A percentile compares a stretch with the other conserved stretches of the same genome.
Evolutionary conservation across 1,139 yeast genomes (phyloP).

Genomic region (Yamadazyma epiphylla): DNA sequence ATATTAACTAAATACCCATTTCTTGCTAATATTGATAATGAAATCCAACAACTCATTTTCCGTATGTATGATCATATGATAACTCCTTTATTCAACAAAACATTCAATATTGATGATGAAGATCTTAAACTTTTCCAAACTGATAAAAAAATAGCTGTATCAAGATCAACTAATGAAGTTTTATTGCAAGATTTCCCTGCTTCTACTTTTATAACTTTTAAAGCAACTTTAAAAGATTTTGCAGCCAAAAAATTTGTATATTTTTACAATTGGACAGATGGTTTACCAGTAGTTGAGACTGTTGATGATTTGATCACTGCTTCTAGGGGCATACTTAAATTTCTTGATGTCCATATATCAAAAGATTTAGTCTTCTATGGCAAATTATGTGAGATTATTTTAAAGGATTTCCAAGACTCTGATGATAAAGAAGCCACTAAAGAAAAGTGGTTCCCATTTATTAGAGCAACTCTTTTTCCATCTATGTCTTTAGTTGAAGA

Average conservation of each 20-base stretch:
- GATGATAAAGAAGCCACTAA: slow-evolving; percentile 18
- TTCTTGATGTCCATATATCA: slow-evolving; percentile 58
- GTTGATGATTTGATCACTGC: slow-evolving; percentile 43
- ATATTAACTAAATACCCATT: slow-evolving; percentile 63
- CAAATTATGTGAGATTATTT: slow-evolving; percentile 60
- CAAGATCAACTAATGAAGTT: slow-evolving; percentile 31
- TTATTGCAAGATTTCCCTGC: slow-evolving; percentile 21
- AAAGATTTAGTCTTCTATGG: slow-evolving; percentile 46
- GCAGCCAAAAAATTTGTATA: slow-evolving; percentile 35
- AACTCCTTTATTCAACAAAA: slow-evolving; percentile 41
- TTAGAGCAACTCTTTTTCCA: slow-evolving; percentile 67
- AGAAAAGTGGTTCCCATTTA: slow-evolving; percentile 57
- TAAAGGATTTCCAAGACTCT: slow-evolving; percentile 26
- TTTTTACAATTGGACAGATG: slow-evolving; percentile 52
- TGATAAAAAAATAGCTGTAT: slow-evolving; percentile 22
- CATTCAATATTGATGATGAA: slow-evolving; percentile 14
- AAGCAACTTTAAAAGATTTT: slow-evolving; percentile 25
- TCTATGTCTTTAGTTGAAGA: slow-evolving; percentile 56
- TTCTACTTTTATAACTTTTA: slow-evolving; percentile 23
- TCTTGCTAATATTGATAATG: slow-evolving; percentile 54
- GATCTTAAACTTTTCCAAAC: slow-evolving; percentile 20
- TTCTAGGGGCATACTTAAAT: slow-evolving; percentile 49
- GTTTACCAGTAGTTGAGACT: slow-evolving; percentile 33
- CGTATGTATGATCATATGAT: slow-evolving; percentile 50
- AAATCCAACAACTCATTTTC: slow-evolving; percentile 46